A percentile compares a stretch with the other conserved stretches of the same genome.
phyloP scores from a whole-genome alignment of 2,329 filamentous ascomycete species.

The Chaetomium globosum region DNA sequence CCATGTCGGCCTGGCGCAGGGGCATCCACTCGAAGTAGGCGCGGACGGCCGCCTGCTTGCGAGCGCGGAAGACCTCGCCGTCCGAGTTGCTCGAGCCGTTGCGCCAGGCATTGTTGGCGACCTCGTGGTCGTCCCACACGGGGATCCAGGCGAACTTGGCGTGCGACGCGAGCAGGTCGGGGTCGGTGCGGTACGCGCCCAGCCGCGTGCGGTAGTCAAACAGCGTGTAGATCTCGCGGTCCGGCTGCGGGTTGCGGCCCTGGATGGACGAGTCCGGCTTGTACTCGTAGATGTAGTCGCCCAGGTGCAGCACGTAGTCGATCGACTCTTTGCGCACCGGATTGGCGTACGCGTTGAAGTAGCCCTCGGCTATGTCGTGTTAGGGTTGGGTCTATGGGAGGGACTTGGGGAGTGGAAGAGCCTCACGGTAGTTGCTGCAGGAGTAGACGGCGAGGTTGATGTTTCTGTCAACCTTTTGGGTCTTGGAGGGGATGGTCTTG shows the following conservation, averaged over 20 bases:
- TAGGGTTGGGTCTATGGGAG: background rate
- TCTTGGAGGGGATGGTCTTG: conserved; percentile 65
- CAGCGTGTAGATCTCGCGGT: conserved; percentile 53
- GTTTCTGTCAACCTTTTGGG: conserved; percentile 57
- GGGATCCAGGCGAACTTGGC: conserved; percentile 64
- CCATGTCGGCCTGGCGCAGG: conserved; percentile 61
- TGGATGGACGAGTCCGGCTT: conserved; percentile 50
- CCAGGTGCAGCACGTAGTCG: conserved; percentile 63
- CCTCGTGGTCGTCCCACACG: conserved; percentile 64
- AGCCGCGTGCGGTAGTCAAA: conserved; percentile 62
- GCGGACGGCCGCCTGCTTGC: conserved; percentile 72
- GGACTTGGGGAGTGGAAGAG: conserved; percentile 2
- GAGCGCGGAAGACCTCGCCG: conserved; percentile 67
- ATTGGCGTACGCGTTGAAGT: conserved; percentile 64
- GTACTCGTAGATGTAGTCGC: conserved; percentile 68
- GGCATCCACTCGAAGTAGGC: conserved; percentile 71
- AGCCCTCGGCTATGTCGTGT: conserved; percentile 50
- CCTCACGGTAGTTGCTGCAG: conserved; percentile 67
- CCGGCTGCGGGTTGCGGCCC: conserved; percentile 56
- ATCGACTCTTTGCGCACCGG: conserved; percentile 61
- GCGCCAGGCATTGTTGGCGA: conserved; percentile 64
- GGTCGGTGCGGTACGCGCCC: conserved; percentile 63
- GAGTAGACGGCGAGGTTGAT: conserved; percentile 70
- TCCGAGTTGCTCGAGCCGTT: conserved; percentile 70
- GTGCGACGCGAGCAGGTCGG: conserved; percentile 59